Evolutionary conservation across 306 rosid genomes (phyloP), one percentile per base, ranked within the genome.

Genomic region (Mimosa bimucronata): DNA sequence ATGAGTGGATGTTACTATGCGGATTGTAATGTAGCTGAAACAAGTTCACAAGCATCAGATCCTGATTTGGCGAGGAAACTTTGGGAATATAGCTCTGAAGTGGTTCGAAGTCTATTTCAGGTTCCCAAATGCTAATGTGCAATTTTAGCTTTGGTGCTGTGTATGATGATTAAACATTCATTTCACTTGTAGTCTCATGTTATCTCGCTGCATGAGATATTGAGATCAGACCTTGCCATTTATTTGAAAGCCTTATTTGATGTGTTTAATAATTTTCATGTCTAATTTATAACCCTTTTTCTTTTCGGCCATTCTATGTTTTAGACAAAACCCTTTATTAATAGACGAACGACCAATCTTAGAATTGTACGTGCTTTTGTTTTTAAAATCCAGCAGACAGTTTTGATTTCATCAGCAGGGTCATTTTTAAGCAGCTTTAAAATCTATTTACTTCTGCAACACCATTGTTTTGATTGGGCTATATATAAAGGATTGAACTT

Each of bases 1-100:
- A 68, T 83, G 31, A 79, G 37, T 66, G 89, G 91, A 1, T 61
- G 77, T 80, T 90, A 86, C 74, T 89, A 89, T 85, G 71, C 81
- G 0, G 91, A 89, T 45, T 42, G 87, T 13, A 84, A 87, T 80
- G 61, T 74, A 21, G 82, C 87, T 34, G 83, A 83, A 79, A 81
- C 89, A 75, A 92, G 88, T 68, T 57, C 84, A 48, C 86, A 61
- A 77, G 94, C 94, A 10, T 64, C 79, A 68, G 90, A 88, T 72
- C 34, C 76, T 64, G 84, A 87, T 75, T 70, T 92, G 80, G 91
- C 90, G 28, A 79, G 25, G 52, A 87, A 82, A 76, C 87, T 87
- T 2, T 87, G 92, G 91, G 84, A 92, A 18, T 84, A 82, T 44
- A 92, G 88, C 88, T 83, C 75, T n/a, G 75, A 87, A 26, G 64